These are phyloP conservation scores for Suillus clintonianus DNA, from an alignment of 768 basidiomycete genomes.

Conservation along the genomic window DNA sequence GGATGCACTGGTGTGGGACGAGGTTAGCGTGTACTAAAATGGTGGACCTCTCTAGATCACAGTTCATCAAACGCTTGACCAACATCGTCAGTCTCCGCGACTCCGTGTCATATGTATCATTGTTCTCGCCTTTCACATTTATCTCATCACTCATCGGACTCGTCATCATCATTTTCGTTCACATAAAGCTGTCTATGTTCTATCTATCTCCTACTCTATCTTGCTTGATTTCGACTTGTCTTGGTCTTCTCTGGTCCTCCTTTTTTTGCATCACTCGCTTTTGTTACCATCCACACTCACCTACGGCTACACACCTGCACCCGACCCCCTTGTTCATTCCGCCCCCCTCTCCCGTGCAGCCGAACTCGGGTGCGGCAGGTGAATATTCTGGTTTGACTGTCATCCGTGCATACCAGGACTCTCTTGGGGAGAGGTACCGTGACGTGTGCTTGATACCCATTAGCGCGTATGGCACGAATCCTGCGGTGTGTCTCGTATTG, in stretches of 20 bases:
- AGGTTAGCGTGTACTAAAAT: slow-evolving; percentile 27
- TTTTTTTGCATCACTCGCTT: slow-evolving; percentile 11
- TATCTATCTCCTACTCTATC: slow-evolving; percentile 30
- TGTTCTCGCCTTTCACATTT: slow-evolving; percentile 11
- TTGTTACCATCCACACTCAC: background rate
- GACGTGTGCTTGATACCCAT: slow-evolving; percentile 93
- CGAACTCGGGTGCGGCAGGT: slow-evolving; percentile 97
- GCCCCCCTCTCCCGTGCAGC: slow-evolving; percentile 71
- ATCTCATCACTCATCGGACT: slow-evolving; percentile 16
- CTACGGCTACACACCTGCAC: background rate
- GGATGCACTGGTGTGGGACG: slow-evolving; percentile 29
- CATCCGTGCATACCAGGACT: slow-evolving; percentile 92
- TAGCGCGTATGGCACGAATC: slow-evolving; percentile 98
- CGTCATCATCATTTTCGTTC: slow-evolving; percentile 18
- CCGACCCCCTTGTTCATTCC: slow-evolving; percentile 10
- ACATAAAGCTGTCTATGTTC: slow-evolving; percentile 15
- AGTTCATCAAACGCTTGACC: slow-evolving; percentile 4
- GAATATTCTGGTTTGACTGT: slow-evolving; percentile 96
- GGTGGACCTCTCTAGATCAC: background rate
- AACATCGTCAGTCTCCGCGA: slow-evolving; percentile 6
- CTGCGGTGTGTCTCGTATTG: slow-evolving; percentile 64
- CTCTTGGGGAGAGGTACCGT: slow-evolving; percentile 80
- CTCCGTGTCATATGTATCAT: slow-evolving; percentile 10
- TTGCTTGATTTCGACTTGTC: slow-evolving; percentile 17
- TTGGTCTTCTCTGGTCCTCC: slow-evolving; percentile 13